Base-by-base conservation (phyloP, 768 basidiomycete species). In the Lenzites betulinus region DNA sequence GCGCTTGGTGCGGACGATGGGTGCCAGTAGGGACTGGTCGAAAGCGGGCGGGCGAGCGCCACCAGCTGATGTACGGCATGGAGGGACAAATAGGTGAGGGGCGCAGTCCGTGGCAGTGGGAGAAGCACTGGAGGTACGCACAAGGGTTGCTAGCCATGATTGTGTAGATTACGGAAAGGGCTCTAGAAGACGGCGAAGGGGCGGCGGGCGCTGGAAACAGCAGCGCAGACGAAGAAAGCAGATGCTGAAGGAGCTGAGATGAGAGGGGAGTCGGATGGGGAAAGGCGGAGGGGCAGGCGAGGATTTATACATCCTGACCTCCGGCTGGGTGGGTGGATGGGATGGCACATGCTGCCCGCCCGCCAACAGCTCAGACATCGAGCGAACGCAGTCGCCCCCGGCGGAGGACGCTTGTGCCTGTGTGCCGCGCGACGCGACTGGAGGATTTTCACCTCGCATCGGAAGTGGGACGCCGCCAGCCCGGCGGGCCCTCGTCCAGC, bases 1-100 rank as follows among this genome's bases (percentile, higher is more conserved):
- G 54, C 84, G 74, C 64, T 75, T 75, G 51, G 67, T 67, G n/a
- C 71, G 67, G 22, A 69, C 69, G 35, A 71, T 66, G 20, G 70
- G 70, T 25, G 58, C 44, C 13, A 70, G 59, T 16, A 69, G 54
- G n/a, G 41, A 59, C 15, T 57, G 59, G 51, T 68, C 63, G 43
- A 61, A 62, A 7, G 52, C 39, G 13, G 43, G 30, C 4, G 43
- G 4, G 44, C 44, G 44, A 9, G 20, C n/a, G 15, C 30, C 43
- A 26, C 52, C 39, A 43, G 39, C 23, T 30, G 20, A 15, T 13
- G 39, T 28, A n/a, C 30, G 42, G 42, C 22, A n/a, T 8, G 18
- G 18, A 16, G n/a, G n/a, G 6, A 26, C 6, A 18, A 20, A 30
- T 30, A 18, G 47, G 26, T 30, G 18, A 30, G 28, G 12, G 2